Evolutionary conservation across 78 protist species (phyloP), one percentile per base, ranked within the genome.

Genomic region (Dictyostelium citrinum): DNA sequence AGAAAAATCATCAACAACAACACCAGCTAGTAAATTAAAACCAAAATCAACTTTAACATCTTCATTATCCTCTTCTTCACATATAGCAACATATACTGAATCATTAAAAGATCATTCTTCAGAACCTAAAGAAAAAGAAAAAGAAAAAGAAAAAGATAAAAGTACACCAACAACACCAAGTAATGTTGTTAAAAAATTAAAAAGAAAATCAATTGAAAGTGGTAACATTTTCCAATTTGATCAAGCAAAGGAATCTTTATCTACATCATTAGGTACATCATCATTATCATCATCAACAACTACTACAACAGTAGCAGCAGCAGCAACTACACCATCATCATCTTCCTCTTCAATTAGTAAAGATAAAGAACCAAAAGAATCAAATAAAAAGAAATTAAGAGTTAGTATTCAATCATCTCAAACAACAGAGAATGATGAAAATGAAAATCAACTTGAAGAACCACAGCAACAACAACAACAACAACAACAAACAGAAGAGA

Each of bases 221-320:
- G 83, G 83, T 29, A 78, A 78, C 39, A 78, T 78, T 22, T 78
- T 78, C 27, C 83, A 78, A 78, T 39, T 46, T 46, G 83, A 39
- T 2, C 67, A 43, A 75, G 55, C n/a, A 7, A 39, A 39, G n/a
- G 81, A 75, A 75, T 64, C 72, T 64, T 24, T 64, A 60, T 2
- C 33, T 14, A 3, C 75, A 7, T 20, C 64, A 55, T n/a, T n/a
- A n/a, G n/a, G n/a, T n/a, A n/a, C n/a, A n/a, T 20, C 24, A 61
- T 3, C 29, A 72, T 22, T 43, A 4, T 20, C 64, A 55, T 14
- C 80, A 12, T 3, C 29, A 16, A 2, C 27, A 64, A 0, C 29
- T 35, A 24, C 27, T 61, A 43, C 51, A 43, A 43, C 51, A 43
- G 0, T 17, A 27, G 0, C 75, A 67, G 41, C 11, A 27, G 2